Percentiles rank a stretch among this genome's conserved stretches.
Evolutionary conservation across 1,284 basidiomycete genomes (phyloP).

Genomic region (Waitea zeae): DNA sequence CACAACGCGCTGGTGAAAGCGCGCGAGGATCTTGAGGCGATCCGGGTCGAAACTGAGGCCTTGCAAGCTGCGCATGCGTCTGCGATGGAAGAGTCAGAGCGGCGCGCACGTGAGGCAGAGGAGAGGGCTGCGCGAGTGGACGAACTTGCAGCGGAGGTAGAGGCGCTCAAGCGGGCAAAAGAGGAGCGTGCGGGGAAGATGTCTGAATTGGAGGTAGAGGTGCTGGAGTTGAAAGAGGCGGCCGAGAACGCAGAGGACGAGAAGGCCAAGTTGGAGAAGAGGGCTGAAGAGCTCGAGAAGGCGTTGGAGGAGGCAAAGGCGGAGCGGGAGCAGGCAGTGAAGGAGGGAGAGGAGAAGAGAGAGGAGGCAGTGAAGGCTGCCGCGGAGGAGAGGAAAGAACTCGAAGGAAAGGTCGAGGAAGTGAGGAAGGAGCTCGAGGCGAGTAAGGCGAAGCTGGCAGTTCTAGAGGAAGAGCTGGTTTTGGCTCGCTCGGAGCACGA

Average conservation of each 20-base stretch:
- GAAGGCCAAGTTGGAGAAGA: conserved; percentile 24
- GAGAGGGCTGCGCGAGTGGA: conserved; percentile 24
- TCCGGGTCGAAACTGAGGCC: conserved; percentile 32
- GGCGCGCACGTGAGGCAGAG: conserved; percentile 26
- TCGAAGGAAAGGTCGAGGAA: conserved; percentile 9
- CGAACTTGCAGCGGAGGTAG: conserved; percentile 32
- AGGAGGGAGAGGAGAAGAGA: conserved; percentile 25
- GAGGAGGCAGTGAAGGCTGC: conserved; percentile 25
- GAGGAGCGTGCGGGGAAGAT: conserved; percentile 62
- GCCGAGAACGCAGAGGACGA: conserved; percentile 50
- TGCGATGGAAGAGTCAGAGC: conserved; percentile 26
- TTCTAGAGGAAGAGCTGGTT: conserved; percentile 26
- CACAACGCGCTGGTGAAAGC: conserved; percentile 46
- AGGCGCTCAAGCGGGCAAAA: conserved; percentile 41
- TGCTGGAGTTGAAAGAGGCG: conserved; percentile 59
- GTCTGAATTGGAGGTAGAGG: conserved; percentile 62
- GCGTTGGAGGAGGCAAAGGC: conserved; percentile 23
- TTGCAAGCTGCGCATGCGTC: conserved; percentile 31
- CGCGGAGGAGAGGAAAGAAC: conserved; percentile 24
- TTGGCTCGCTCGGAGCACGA: conserved; percentile 27
- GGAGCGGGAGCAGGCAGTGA: conserved; percentile 22
- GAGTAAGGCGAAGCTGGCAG: conserved; percentile 22
- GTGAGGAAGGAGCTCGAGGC: background rate
- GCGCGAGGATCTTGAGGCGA: conserved; percentile 39
- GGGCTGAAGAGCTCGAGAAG: conserved; percentile 32